Percentiles rank a stretch among this genome's conserved stretches.
Evolutionary conservation across 176 grass and related monocot genomes (phyloP).

Genomic region (Triticum aestivum): IWGSC_CS_RefSeq_v2.1 NC_057800.1:75963525-75964024

Average conservation of each 20-base stretch:
- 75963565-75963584: conserved; percentile 43
- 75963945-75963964: background rate
- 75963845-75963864: background rate
- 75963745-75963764: conserved; percentile 70
- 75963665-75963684: conserved; percentile 49
- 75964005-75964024: background rate
- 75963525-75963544: conserved; percentile 43
- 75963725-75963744: conserved; percentile 27
- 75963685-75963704: conserved; percentile 71
- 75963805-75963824: conserved; percentile 29
- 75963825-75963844: background rate
- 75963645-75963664: conserved; percentile 45
- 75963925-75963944: background rate
- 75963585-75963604: conserved; percentile 57
- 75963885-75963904: background rate
- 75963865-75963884: background rate
- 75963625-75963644: background rate
- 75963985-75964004: background rate
- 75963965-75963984: background rate
- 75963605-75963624: conserved; percentile 24
- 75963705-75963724: conserved; percentile 35
- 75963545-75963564: conserved; percentile 41
- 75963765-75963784: conserved; percentile 53
- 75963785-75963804: conserved; percentile 85
- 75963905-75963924: background rate